Evolutionary conservation across 2,329 filamentous ascomycete genomes (phyloP), one percentile per base, ranked within the genome.

Genomic region (Westerdykella ornata): DNA sequence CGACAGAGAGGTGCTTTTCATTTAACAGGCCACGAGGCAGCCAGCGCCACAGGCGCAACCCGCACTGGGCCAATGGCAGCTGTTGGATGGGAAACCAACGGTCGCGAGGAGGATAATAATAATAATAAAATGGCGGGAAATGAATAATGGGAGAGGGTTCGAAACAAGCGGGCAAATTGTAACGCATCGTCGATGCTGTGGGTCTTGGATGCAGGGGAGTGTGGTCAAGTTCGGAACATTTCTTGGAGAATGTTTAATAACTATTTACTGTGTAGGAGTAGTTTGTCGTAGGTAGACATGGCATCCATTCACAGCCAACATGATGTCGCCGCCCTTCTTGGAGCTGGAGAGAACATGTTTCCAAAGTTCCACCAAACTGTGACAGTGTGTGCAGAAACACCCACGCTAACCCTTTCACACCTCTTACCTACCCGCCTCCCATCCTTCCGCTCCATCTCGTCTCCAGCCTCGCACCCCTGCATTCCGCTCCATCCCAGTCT

Each of bases 371-470:
- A n/a, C n/a, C n/a, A n/a, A n/a, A n/a, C n/a, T n/a, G n/a, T n/a
- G n/a, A n/a, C n/a, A n/a, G n/a, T n/a, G n/a, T n/a, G n/a, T n/a
- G n/a, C n/a, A n/a, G n/a, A 22, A 7, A 18, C 7, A 17, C 34
- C 5, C 17, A 18, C 42, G 20, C 42, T 45, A 45, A 41, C 31
- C 28, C 26, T 41, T 38, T 42, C 16, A 22, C 34, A 36, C 3
- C 34, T 11, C 8, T 9, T 17, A 36, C 3, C 16, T n/a, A 11
- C 34, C 19, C 32, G 17, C n/a, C 33, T 20, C 35, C 19, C 20
- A 15, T n/a, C 3, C 13, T 36, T 6, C 12, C 8, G 34, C n/a
- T 22, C 34, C 26, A n/a, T 42, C 20, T 22, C 19, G 16, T 36
- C 19, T 33, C n/a, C 16, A 19, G 20, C 38, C 33, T 26, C 32